Conservation (phyloP, 2,329 filamentous ascomycete species). For the Penicillium sp. region DNA sequence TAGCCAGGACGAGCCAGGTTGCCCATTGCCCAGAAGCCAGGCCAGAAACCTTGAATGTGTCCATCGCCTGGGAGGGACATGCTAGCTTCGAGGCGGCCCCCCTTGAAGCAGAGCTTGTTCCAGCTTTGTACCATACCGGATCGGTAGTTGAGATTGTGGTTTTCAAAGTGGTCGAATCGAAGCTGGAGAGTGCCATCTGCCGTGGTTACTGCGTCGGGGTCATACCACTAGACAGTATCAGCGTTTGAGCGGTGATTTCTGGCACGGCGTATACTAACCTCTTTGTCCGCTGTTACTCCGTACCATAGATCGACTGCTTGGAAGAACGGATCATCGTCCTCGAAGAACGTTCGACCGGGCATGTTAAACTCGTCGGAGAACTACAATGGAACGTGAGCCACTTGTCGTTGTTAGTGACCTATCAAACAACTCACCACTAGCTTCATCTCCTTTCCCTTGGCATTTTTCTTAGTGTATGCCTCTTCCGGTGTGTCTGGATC, state of each 20-base stretch:
- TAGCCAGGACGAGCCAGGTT: slow-evolving; percentile 69
- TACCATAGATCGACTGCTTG: slow-evolving; percentile 70
- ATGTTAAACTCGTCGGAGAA: slow-evolving; percentile 72
- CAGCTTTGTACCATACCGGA: slow-evolving; percentile 74
- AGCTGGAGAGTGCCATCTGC: slow-evolving; percentile 62
- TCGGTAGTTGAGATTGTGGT: slow-evolving; percentile 64
- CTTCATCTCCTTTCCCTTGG: slow-evolving; percentile 60
- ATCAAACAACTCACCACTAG: slow-evolving; percentile 53
- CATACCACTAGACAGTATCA: slow-evolving; percentile 58
- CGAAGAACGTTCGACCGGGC: slow-evolving; percentile 66
- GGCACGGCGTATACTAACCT: slow-evolving; percentile 44
- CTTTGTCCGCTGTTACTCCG: slow-evolving; percentile 66
- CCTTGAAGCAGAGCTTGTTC: slow-evolving; percentile 72
- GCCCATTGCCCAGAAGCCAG: slow-evolving; percentile 73
- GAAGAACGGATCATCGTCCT: slow-evolving; percentile 67
- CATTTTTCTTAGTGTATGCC: slow-evolving; percentile 55
- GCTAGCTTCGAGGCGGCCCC: slow-evolving; percentile 66
- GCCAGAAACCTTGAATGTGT: slow-evolving; percentile 69
- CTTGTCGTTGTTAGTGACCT: no score
- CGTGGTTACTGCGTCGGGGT: slow-evolving; percentile 65
- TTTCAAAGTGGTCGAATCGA: slow-evolving; percentile 63
- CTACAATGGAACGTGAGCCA: slow-evolving; percentile 29
- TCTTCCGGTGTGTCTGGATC: slow-evolving; percentile 65
- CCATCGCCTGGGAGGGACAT: slow-evolving; percentile 67
- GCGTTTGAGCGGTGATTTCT: background rate